Evolutionary conservation across 805 yeast genomes (phyloP), one percentile per base, ranked within the genome.

Genomic region (Myxozyma udenii): DNA sequence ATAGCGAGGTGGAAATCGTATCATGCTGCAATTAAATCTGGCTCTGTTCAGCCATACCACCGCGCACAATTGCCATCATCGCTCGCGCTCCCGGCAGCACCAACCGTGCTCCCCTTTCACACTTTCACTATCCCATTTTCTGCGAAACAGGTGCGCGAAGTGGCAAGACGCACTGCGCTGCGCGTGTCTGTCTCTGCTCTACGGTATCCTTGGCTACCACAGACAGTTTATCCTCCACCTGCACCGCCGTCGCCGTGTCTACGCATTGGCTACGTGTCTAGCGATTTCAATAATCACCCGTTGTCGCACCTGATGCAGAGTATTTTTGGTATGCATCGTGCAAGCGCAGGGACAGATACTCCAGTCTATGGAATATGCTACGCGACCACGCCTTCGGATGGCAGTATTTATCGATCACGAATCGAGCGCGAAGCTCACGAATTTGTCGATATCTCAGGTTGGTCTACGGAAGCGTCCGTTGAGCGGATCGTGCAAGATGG

Each of bases 281-380:
- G 67, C 1, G 71, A 67, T 44, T 67, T 65, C 50, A 58, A 51
- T 23, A 65, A 67, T 48, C 70, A 67, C 25, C 70, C 70, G 16
- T 51, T 67, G 32, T 62, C 70, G 4, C 70, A 67, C 38, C 52
- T 67, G 39, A 67, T 67, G 71, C 69, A 66, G 50, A 60, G 58
- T 35, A 67, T 67, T 1, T 67, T 67, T 48, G 69, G 67, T 1
- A n/a, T 63, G 32, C 71, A 67, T 33, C 61, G 63, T 32, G 7
- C 43, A 1, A 44, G 59, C 21, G n/a, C 35, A 21, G 50, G 38
- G 12, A 30, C 50, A 19, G 30, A 24, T 12, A 39, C 21, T 28
- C 52, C 58, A 14, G 64, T 66, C 11, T 41, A 44, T n/a, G 60
- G 66, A 0, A 54, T 61, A 4, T 64, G 68, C 35, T 66, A 66